Evolutionary conservation across 805 yeast species (phyloP), one percentile per base, ranked within the genome.

Genomic region (Hagleromyces aurorensis): DNA sequence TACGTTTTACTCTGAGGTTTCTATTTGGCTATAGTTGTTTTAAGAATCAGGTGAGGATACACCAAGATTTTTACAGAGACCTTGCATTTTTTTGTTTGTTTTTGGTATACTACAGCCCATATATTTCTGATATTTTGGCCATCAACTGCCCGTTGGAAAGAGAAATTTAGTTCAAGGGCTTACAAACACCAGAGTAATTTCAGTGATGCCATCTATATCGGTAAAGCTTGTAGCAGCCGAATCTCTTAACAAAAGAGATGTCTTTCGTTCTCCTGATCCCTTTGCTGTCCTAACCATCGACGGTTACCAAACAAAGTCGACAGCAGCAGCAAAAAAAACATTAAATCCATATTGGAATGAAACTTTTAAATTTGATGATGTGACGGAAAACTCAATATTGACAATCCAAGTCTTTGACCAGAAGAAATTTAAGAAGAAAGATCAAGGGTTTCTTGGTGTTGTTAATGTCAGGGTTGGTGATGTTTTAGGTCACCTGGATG

Each of bases 331-430:
- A 17, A 84, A 85, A 51, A 86, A 84, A 60, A 91, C 97, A 3
- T 64, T 89, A 45, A 85, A 91, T 50, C 99, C 99, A 7, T 91
- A 87, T 61, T 91, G 99, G 99, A 87, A 91, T 60, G 96, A 91
- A 59, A 64, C 81, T 2, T 91, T 89, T 51, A 72, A 72, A 33
- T 86, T 91, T 59, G 70, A 69, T 31, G 67, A 76, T 36, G 81
- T 78, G 22, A 71, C 67, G 29, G 94, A 82, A 48, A 80, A 80
- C 50, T 80, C 94, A 6, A 82, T 87, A 24, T 65, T 91, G 29
- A 94, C 89, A 9, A 75, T 91, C 38, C 97, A 91, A 57, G 91
- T 91, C 6, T 91, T 91, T 60, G 97, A 91, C 57, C 97, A 89
- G 57, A 87, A 86, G 57, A 91, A 91, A 60, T 91, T 91, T 65